Conservation (phyloP, 2,329 filamentous ascomycete genomes). For the Cadophora sp. region DNA sequence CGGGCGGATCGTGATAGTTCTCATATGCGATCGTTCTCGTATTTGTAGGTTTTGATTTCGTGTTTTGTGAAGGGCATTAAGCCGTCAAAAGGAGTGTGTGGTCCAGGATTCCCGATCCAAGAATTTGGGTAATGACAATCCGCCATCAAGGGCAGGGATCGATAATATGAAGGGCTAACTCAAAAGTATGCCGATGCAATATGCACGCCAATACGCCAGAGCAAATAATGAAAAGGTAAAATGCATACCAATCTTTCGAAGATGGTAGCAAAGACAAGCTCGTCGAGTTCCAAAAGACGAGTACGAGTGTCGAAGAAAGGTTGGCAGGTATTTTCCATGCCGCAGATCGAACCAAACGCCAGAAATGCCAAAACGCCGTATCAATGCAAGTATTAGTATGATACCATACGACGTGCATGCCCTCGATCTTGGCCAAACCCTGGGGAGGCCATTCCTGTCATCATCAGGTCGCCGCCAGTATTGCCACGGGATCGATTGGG, state of each 20-base stretch:
- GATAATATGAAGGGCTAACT: slow-evolving; percentile 33
- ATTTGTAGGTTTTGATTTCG: slow-evolving; percentile 31
- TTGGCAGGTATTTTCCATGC: slow-evolving; percentile 21
- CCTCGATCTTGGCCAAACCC: slow-evolving; percentile 58
- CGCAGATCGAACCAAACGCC: slow-evolving; percentile 36
- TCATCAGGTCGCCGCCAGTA: slow-evolving; percentile 45
- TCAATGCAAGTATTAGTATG: slow-evolving; percentile 56
- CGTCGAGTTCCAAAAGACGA: slow-evolving; percentile 26
- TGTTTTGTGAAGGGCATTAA: slow-evolving; percentile 22
- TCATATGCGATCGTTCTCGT: slow-evolving; percentile 38
- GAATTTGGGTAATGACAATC: slow-evolving; percentile 31
- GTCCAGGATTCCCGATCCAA: slow-evolving; percentile 44
- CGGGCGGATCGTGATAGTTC: slow-evolving; percentile 35
- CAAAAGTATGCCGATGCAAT: slow-evolving; percentile 41
- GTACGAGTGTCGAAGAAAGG: slow-evolving; percentile 32
- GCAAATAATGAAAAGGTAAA: slow-evolving; percentile 31
- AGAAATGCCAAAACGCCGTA: slow-evolving; percentile 37
- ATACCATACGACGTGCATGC: slow-evolving; percentile 66
- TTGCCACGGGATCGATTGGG: slow-evolving; percentile 39
- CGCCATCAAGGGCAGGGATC: slow-evolving; percentile 30
- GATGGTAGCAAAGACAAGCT: slow-evolving; percentile 21
- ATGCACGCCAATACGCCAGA: slow-evolving; percentile 42
- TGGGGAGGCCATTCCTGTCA: slow-evolving; percentile 47
- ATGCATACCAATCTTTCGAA: slow-evolving; percentile 33
- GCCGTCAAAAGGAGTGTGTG: slow-evolving; percentile 38